These are phyloP conservation scores for Jaltomata sinuosa DNA, from an alignment of 257 asterid genomes.

Conservation along the genomic window DNA sequence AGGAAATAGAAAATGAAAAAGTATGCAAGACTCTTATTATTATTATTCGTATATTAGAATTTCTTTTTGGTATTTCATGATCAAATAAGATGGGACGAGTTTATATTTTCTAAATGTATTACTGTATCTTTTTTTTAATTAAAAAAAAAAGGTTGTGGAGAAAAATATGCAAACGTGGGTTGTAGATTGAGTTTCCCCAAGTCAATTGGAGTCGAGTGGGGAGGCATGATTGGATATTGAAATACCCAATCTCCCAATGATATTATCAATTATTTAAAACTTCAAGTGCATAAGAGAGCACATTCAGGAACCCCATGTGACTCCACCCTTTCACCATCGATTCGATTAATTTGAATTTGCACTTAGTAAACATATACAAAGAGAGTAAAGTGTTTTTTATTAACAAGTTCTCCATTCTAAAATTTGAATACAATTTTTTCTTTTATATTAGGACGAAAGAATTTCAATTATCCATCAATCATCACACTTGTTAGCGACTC, in stretches of 20 bases:
- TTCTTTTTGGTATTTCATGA: too few species aligned
- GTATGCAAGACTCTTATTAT: not conserved
- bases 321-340: not conserved
- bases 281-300: not conserved
- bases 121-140: too few species aligned
- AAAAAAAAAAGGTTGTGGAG: too few species aligned
- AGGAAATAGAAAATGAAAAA: not conserved
- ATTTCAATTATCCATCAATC: too few species aligned
- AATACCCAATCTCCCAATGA: not conserved
- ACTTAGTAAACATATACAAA: not conserved
- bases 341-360: rapidly evolving
- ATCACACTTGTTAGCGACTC: too few species aligned
- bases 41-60: too few species aligned
- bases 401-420: too few species aligned
- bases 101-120: too few species aligned
- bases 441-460: too few species aligned
- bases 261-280: not conserved
- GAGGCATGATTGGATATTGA: not conserved
- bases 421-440: too few species aligned
- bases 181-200: not conserved
- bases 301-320: not conserved
- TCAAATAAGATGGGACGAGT: too few species aligned
- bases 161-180: not conserved
- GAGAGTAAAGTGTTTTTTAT: too few species aligned
- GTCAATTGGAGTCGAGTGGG: not conserved